These are phyloP conservation scores for Globisporangium radiosum DNA, from an alignment of 352 stramenopile species.

Conservation along the genomic window DNA sequence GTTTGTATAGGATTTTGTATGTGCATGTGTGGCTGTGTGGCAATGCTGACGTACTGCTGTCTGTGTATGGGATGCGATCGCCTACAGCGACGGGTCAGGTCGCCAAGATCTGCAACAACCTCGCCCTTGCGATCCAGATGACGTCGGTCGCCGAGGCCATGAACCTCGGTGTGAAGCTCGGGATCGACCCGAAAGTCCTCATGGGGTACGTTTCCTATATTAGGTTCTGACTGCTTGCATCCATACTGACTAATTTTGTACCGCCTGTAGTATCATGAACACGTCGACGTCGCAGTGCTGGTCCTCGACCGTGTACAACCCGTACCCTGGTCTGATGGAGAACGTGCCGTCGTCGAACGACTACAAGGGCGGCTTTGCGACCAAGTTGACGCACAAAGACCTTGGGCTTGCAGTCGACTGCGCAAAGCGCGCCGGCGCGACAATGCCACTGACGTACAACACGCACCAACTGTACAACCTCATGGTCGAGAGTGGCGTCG, in stretches of 20 bases:
- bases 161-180: conserved; percentile 93
- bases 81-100: conserved; percentile 62
- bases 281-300: conserved; percentile 95
- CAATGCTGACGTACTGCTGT: too few species aligned
- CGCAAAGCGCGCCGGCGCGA: conserved; percentile 76
- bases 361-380: conserved; percentile 89
- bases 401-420: conserved; percentile 91
- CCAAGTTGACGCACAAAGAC: conserved; percentile 96
- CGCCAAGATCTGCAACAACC: conserved; percentile 98
- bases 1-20: conserved; percentile 16
- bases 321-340: conserved; percentile 90
- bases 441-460: conserved; percentile 65
- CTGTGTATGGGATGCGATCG: too few species aligned
- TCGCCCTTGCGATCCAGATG: conserved; percentile 97
- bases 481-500: conserved; percentile 62
- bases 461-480: conserved; percentile 83
- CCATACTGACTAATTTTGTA: not conserved
- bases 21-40: not conserved
- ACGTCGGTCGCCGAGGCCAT: conserved; percentile 93
- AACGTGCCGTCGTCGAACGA: conserved; percentile 83
- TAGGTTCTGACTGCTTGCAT: not conserved
- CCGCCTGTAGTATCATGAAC: conserved; percentile 89
- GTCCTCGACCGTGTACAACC: conserved; percentile 93
- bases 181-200: conserved; percentile 92
- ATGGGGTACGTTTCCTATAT: conserved; percentile 33